A percentile compares a stretch with the other conserved stretches of the same genome.
phyloP scores from a whole-genome alignment of 2,329 filamentous ascomycete species.

The Juglanconis sp. region DNA sequence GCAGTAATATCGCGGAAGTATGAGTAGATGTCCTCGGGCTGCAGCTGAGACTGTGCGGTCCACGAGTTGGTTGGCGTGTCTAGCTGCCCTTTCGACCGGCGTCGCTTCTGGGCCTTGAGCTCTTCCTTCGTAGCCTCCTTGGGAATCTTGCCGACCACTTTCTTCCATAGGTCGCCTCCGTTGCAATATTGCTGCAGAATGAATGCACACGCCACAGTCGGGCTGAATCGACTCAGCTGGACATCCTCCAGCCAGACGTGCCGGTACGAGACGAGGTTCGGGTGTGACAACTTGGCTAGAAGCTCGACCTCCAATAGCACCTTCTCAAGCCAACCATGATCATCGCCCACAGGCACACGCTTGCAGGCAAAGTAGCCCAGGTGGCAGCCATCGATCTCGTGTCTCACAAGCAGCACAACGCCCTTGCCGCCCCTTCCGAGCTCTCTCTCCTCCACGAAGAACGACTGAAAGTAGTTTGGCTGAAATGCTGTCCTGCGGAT shows the following conservation, averaged over 20 bases:
- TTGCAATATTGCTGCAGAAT: conserved; percentile 99
- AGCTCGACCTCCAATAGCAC: conserved; percentile 90
- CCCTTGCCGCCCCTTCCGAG: conserved; percentile 90
- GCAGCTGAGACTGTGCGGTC: conserved; percentile 41
- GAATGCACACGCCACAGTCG: conserved; percentile 89
- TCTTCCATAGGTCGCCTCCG: conserved; percentile 81
- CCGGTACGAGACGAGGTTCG: conserved; percentile 92
- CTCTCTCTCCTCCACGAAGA: conserved; percentile 85
- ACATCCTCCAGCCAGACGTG: conserved; percentile 96
- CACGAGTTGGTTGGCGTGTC: conserved; percentile 57
- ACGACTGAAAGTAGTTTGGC: conserved; percentile 86
- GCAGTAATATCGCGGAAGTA: conserved; percentile 95
- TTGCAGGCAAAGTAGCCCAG: conserved; percentile 95
- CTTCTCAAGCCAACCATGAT: conserved; percentile 94
- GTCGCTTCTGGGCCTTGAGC: conserved; percentile 81
- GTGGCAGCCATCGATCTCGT: conserved; percentile 83
- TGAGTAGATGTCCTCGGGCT: conserved; percentile 92
- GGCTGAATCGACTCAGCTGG: conserved; percentile 79
- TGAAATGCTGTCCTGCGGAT: conserved; percentile 88
- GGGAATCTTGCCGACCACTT: conserved; percentile 68
- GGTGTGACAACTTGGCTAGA: conserved; percentile 85
- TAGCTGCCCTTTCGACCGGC: conserved; percentile 73
- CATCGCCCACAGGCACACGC: conserved; percentile 89
- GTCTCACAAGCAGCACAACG: conserved; percentile 88
- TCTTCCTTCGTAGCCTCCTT: conserved; percentile 73